Percentiles rank a stretch among this genome's conserved stretches.
These are phyloP conservation scores for Camelina sativa DNA, from an alignment of 345 rosid genomes.

Conservation along the genomic window DNA sequence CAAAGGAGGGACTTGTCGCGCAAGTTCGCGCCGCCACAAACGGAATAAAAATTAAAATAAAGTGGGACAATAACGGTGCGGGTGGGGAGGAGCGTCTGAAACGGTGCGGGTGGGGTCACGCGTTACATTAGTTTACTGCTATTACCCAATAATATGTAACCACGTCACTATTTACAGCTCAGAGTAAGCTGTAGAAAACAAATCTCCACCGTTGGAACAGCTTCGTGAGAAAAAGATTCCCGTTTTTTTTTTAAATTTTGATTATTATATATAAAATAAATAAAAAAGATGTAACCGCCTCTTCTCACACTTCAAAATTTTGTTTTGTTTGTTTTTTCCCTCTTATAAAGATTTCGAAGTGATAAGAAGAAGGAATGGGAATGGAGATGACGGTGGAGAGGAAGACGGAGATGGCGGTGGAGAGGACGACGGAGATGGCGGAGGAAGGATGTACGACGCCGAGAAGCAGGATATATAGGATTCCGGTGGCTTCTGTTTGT, in stretches of 20 bases:
- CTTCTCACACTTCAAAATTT: constrained; percentile 28
- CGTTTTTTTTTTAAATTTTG: background rate
- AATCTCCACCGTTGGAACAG: constrained; percentile 34
- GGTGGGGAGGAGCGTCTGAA: constrained; percentile 35
- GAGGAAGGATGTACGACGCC: constrained; percentile 74
- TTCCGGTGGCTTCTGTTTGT: constrained; percentile 52
- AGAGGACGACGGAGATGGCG: constrained; percentile 11
- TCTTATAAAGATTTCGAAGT: constrained; percentile 14
- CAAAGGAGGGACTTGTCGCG: constrained; percentile 42
- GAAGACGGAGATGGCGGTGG: constrained; percentile 22
- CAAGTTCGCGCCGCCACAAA: constrained; percentile 45
- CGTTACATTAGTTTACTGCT: constrained; percentile 11
- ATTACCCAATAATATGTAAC: background rate
- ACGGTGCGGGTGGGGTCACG: constrained; percentile 41
- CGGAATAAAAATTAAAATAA: background rate
- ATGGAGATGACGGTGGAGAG: constrained; percentile 44
- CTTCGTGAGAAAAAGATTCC: constrained; percentile 34
- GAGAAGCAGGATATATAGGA: constrained; percentile 50
- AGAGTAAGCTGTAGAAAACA: background rate
- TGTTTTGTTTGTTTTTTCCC: background rate
- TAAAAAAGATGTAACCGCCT: constrained; percentile 30
- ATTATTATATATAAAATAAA: constrained; percentile 28
- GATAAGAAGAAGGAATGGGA: no score
- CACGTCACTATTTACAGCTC: constrained; percentile 40
- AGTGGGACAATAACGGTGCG: constrained; percentile 24